Conservation (phyloP, 1,284 basidiomycete species). For the Rhodotorula sp. region DNA sequence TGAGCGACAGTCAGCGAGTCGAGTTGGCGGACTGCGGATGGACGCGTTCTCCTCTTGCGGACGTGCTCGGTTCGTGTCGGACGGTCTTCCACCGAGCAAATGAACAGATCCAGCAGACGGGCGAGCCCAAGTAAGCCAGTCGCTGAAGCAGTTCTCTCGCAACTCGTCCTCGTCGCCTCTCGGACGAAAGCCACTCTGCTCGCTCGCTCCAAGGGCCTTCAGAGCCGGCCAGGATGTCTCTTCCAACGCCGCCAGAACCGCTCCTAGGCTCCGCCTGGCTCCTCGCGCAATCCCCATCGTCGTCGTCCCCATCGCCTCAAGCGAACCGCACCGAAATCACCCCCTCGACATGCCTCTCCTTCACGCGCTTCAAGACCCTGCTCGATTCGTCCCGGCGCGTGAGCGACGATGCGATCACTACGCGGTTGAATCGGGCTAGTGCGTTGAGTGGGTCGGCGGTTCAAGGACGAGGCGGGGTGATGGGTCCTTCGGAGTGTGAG, state of each 20-base stretch:
- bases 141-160: not conserved
- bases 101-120: not conserved
- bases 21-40: no score
- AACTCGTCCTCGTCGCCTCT: no score
- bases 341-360: slow-evolving; percentile 21
- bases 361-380: slow-evolving; percentile 23
- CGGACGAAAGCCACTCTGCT: not conserved
- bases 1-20: not conserved
- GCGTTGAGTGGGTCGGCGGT: slow-evolving; percentile 15
- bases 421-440: slow-evolving; percentile 28
- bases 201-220: not conserved
- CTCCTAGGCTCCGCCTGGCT: slow-evolving; percentile 35
- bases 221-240: not conserved
- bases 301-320: not conserved
- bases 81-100: not conserved
- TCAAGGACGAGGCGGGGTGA: not conserved
- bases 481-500: slow-evolving; percentile 25
- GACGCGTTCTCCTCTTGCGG: no score
- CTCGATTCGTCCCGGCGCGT: slow-evolving; percentile 23
- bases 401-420: slow-evolving; percentile 32
- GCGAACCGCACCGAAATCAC: slow-evolving; percentile 19
- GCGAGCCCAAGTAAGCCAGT: not conserved
- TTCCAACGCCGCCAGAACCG: not conserved
- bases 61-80: no score
- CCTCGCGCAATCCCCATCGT: slow-evolving; percentile 21